Percentiles rank a stretch among this genome's conserved stretches.
Evolutionary conservation across 768 basidiomycete genomes (phyloP).

Genomic region (Panellus pusillus): DNA sequence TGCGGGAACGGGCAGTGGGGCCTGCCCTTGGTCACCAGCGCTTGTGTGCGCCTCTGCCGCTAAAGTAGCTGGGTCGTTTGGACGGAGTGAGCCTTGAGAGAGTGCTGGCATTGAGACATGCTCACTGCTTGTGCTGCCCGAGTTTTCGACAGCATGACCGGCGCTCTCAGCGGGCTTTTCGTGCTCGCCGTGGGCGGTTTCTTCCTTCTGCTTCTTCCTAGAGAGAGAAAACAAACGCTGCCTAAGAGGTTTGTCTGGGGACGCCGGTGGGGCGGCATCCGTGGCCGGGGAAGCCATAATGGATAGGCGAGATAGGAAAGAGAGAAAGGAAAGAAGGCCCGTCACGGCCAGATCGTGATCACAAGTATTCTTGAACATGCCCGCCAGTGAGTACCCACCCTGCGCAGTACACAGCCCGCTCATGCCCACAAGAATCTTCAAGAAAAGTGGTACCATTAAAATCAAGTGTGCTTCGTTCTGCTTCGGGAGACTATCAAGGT

Average conservation of each 20-base stretch:
- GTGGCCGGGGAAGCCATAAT: conserved; percentile 2
- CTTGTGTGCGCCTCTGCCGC: conserved; percentile 20
- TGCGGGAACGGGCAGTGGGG: conserved; percentile 21
- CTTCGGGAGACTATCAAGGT: not conserved
- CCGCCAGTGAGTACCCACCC: not conserved
- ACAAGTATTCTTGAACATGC: not conserved
- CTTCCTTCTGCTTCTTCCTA: conserved; percentile 21
- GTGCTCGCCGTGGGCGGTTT: conserved; percentile 11
- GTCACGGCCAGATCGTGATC: no score
- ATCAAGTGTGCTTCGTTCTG: conserved; percentile 15
- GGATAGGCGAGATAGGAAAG: not conserved
- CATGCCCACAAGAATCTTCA: conserved; percentile 8
- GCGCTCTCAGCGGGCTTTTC: conserved; percentile 18
- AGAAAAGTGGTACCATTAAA: conserved; percentile 14
- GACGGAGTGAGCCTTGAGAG: conserved; percentile 1
- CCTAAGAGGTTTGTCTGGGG: conserved; percentile 13
- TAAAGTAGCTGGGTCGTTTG: conserved; percentile 22
- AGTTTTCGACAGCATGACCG: conserved; percentile 25
- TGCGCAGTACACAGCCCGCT: not conserved
- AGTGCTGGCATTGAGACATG: not conserved
- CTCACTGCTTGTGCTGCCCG: conserved; percentile 30
- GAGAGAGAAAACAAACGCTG: conserved; percentile 22
- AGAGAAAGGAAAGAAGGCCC: no score
- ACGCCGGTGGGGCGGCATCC: conserved; percentile 3
- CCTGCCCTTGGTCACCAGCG: conserved; percentile 25